A percentile compares a stretch with the other conserved stretches of the same genome.
phyloP scores from a whole-genome alignment of 768 basidiomycete genomes.

The Sarcodon sp. region DNA sequence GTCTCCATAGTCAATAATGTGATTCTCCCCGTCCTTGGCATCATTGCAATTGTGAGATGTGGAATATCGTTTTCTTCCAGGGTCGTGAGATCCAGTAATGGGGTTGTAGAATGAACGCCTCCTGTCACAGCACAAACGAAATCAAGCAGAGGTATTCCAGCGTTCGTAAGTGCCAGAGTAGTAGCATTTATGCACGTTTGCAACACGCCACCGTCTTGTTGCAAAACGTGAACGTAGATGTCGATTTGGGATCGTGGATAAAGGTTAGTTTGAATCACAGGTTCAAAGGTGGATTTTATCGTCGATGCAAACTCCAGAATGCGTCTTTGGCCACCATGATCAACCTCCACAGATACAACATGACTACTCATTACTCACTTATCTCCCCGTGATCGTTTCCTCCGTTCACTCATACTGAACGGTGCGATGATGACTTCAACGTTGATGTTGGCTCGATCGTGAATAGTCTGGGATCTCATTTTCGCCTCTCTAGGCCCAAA shows the following conservation, averaged over 20 bases:
- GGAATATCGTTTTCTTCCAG: conserved; percentile 91
- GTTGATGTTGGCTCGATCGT: conserved; percentile 81
- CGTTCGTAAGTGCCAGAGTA: conserved; percentile 80
- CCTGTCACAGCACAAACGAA: conserved; percentile 79
- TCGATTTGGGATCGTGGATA: conserved; percentile 95
- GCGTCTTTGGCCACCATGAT: conserved; percentile 39
- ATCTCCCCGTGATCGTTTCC: conserved; percentile 70
- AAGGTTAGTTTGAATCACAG: conserved; percentile 79
- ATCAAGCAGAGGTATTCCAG: conserved; percentile 84
- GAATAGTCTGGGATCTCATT: conserved; percentile 63
- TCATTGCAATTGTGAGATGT: conserved; percentile 75
- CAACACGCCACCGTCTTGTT: conserved; percentile 88
- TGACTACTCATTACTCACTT: conserved; percentile 41
- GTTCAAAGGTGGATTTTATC: conserved; percentile 92
- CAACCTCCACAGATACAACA: conserved; percentile 1
- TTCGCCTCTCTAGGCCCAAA: conserved; percentile 89
- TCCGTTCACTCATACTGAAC: conserved; percentile 75
- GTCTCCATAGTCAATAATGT: conserved; percentile 92
- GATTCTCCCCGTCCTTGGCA: conserved; percentile 79
- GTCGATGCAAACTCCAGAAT: conserved; percentile 76
- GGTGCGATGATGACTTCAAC: conserved; percentile 83
- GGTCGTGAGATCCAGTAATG: conserved; percentile 77
- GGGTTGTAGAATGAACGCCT: conserved; percentile 70
- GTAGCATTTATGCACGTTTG: conserved; percentile 92
- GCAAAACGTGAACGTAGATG: conserved; percentile 84